Evolutionary conservation across 805 yeast genomes (phyloP).

Genomic region (Komagataella pseudopastoris): DNA sequence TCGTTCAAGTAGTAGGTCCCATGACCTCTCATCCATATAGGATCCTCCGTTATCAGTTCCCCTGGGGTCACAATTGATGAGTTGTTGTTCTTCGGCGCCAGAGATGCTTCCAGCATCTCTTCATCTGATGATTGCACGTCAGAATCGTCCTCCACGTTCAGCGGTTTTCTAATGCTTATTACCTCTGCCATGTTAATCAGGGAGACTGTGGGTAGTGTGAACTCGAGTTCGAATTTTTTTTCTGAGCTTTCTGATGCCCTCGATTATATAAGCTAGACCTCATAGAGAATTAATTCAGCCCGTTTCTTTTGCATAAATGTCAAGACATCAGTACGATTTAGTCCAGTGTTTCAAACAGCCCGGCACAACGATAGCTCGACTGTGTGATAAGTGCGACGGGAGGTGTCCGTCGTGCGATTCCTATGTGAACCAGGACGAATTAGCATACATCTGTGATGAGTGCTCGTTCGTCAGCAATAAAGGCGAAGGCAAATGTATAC

Average conservation of each 20-base stretch:
- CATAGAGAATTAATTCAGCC: neutral
- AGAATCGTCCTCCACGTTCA: neutral
- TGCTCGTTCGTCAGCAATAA: conserved; percentile 51
- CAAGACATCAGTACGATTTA: conserved; percentile 80
- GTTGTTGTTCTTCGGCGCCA: neutral
- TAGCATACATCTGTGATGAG: conserved; percentile 69
- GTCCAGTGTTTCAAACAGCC: conserved; percentile 78
- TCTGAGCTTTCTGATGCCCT: neutral
- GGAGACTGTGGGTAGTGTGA: neutral
- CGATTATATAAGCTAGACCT: neutral
- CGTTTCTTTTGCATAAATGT: conserved; percentile 33
- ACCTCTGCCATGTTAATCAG: neutral
- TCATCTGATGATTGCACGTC: neutral
- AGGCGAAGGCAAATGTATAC: conserved; percentile 47
- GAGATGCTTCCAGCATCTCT: neutral
- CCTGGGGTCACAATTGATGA: conserved; percentile 75
- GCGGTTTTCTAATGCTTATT: neutral
- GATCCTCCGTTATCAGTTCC: conserved; percentile 88
- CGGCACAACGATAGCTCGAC: conserved; percentile 54
- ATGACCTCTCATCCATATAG: conserved; percentile 97
- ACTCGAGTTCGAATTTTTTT: neutral
- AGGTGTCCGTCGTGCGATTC: conserved; percentile 87
- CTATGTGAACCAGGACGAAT: conserved; percentile 52
- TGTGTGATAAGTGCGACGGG: conserved; percentile 85
- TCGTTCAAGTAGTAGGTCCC: conserved; percentile 79